Evolutionary conservation across 2,329 filamentous ascomycete species (phyloP), one percentile per base, ranked within the genome.

Genomic region (Curvularia eragrostidis): DNA sequence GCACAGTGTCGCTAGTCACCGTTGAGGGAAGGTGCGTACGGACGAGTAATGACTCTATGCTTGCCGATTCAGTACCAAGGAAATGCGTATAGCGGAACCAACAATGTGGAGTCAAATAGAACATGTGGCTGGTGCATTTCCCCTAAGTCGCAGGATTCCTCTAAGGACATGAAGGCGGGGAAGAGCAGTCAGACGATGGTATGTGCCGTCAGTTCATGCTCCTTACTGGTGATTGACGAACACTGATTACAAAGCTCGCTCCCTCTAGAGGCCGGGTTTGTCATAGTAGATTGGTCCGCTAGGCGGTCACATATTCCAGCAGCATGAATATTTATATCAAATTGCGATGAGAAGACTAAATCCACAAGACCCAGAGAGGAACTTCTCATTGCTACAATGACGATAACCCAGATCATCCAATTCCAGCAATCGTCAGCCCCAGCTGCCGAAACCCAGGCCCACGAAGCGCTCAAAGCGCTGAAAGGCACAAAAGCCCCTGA

Each of bases 401-500:
- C 50, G 13, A 19, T 54, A 30, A 49, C 46, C 10, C 55, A 54
- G 38, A 46, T 58, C 41, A 41, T 58, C 24, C 44, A 44, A 10
- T 58, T 58, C 44, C 28, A 12, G 28, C 51, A 15, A 26, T 51
- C 3, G 18, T 30, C 26, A 46, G 28, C 3, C 19, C 23, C n/a
- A 13, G 32, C 32, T 12, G 49, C 54, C 15, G 43, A 48, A 21
- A 24, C 36, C 4, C 21, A 47, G 28, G 43, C 51, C 5, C 38
- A 44, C 23, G 6, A 15, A 1, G 46, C 51, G 3, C 44, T 58
- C 38, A 36, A 24, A 19, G 38, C 55, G 21, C 55, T 57, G 28
- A 57, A 57, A 26, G 38, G 38, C 42, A 39, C 44, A n/a, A 57
- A 49, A 34, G 38, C 50, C 1, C 55, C 55, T 23, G 30, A 46